Evolutionary conservation across 2,329 filamentous ascomycete genomes (phyloP).

Genomic region (Verruconis gallopava): DNA sequence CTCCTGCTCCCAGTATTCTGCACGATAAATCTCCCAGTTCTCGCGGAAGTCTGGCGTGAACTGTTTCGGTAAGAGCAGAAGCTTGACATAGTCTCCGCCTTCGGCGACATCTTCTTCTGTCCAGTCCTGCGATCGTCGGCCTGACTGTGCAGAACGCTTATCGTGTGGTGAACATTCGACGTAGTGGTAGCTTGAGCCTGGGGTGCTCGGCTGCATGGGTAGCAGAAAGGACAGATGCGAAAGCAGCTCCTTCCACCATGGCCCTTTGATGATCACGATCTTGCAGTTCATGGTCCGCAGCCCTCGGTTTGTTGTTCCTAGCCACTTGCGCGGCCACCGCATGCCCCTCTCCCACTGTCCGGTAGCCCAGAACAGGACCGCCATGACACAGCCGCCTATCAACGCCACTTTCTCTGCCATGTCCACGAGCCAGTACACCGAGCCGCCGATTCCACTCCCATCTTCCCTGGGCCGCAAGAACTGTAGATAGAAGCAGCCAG

Average conservation of each 20-base stretch:
- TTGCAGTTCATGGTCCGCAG: constrained; percentile 91
- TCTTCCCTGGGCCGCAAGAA: constrained; percentile 96
- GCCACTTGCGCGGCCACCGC: constrained; percentile 85
- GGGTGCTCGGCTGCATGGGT: constrained; percentile 35
- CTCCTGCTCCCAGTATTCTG: constrained; percentile 93
- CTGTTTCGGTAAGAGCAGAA: constrained; percentile 81
- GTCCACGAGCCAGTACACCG: constrained; percentile 92
- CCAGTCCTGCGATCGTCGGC: constrained; percentile 32
- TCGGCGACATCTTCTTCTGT: constrained; percentile 84
- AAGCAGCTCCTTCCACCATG: constrained; percentile 67
- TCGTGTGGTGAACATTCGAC: constrained; percentile 47
- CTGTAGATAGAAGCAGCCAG: constrained; percentile 75
- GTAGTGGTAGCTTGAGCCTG: constrained; percentile 59
- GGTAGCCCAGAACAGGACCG: constrained; percentile 78
- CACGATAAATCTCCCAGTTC: constrained; percentile 90
- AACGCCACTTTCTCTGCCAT: constrained; percentile 82
- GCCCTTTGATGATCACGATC: constrained; percentile 73
- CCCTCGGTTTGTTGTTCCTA: constrained; percentile 77
- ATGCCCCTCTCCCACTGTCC: constrained; percentile 95
- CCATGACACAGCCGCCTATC: constrained; percentile 79
- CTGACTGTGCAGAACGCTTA: constrained; percentile 16
- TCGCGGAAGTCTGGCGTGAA: constrained; percentile 91
- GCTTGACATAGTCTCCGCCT: constrained; percentile 82
- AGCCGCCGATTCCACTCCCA: constrained; percentile 78
- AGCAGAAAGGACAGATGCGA: constrained; percentile 65